Conservation (phyloP, 108 stramenopile species). For the Cyclotella choctawhatcheeana region DNA sequence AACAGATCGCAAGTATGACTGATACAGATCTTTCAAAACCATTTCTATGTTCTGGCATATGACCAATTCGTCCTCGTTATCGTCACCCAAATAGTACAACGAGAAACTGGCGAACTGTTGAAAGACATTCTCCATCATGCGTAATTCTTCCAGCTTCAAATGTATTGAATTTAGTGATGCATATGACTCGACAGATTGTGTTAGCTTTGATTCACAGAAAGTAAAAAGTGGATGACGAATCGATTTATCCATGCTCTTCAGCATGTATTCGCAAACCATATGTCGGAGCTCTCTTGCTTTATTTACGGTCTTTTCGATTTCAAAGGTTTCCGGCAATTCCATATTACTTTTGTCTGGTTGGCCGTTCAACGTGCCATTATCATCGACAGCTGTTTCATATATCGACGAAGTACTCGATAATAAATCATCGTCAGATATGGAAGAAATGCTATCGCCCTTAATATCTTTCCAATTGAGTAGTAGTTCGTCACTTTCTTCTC, state of each 20-base stretch:
- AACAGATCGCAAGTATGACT: conserved; percentile 60
- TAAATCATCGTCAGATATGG: conserved; percentile 35
- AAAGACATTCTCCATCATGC: conserved; percentile 35
- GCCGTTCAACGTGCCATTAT: conserved; percentile 9
- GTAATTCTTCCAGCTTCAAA: conserved; percentile 32
- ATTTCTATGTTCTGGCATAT: conserved; percentile 22
- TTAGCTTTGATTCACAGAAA: conserved; percentile 33
- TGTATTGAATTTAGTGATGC: conserved; percentile 13
- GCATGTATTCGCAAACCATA: neutral
- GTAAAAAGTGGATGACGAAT: conserved; percentile 42
- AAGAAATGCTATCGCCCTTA: conserved; percentile 20
- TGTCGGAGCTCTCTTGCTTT: conserved; percentile 11
- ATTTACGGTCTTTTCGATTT: conserved; percentile 16
- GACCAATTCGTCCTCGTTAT: conserved; percentile 19
- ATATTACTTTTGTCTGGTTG: conserved; percentile 11
- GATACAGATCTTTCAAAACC: conserved; percentile 48
- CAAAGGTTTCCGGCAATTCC: conserved; percentile 17
- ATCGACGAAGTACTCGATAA: conserved; percentile 22
- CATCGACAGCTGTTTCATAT: conserved; percentile 15
- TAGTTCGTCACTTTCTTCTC: neutral
- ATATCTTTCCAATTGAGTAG: no score
- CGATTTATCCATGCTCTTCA: conserved; percentile 17
- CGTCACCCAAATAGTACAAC: conserved; percentile 22
- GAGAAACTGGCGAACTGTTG: conserved; percentile 35
- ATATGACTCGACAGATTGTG: conserved; percentile 29